These are phyloP conservation scores for Dendrostoma leiphaemia DNA, from an alignment of 2,329 filamentous ascomycete species.

Conservation along the genomic window DNA sequence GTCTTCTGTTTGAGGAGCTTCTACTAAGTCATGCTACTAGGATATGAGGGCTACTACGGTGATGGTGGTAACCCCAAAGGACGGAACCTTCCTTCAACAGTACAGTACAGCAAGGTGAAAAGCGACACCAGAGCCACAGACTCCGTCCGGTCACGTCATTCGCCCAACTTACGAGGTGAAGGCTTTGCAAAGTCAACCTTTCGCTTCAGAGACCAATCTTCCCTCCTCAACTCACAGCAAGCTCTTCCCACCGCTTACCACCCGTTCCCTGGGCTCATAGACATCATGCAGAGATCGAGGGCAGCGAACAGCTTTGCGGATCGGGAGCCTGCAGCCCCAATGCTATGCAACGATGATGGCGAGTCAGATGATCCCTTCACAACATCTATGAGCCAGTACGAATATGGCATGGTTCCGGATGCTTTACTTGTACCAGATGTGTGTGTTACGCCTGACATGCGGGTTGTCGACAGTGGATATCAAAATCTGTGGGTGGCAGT, in stretches of 20 bases:
- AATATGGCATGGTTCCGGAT: not conserved
- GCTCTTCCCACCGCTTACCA: conserved; percentile 1
- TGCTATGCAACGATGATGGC: not conserved
- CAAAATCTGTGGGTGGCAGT: conserved; percentile 18
- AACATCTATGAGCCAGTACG: not conserved
- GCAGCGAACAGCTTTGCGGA: not conserved
- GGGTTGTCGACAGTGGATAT: conserved; percentile 3
- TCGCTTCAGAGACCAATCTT: conserved; percentile 13
- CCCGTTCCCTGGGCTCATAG: conserved; percentile 10
- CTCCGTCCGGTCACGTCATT: not conserved
- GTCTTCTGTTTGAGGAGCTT: not conserved
- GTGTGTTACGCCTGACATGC: conserved; percentile 13
- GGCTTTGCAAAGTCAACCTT: conserved; percentile 4
- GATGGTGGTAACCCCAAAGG: not conserved
- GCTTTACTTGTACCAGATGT: conserved; percentile 4
- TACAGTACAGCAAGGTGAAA: not conserved
- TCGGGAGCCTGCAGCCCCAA: not conserved
- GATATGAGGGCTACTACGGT: not conserved
- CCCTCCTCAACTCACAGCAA: conserved; percentile 2
- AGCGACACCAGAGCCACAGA: not conserved
- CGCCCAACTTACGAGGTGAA: conserved; percentile 2
- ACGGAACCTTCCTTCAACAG: not conserved
- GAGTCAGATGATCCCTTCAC: conserved; percentile 6
- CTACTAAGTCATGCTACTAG: not conserved
- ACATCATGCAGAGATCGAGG: conserved; percentile 11